Conservation (phyloP, 192 early-diverging fungal genomes). For the Chytriomyces hyalinus region DNA sequence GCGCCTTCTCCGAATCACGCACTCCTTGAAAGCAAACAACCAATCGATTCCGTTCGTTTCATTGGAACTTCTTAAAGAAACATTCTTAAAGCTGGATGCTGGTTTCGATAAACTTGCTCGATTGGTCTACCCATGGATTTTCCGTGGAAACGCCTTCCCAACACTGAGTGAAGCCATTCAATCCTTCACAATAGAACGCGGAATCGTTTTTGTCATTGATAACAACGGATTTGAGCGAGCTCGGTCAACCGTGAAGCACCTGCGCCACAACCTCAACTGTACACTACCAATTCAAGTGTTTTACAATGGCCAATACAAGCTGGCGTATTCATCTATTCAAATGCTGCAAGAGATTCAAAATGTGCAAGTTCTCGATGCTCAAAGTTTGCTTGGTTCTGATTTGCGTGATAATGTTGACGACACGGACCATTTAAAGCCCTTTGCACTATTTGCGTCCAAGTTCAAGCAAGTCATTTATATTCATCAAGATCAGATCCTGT, state of each 20-base stretch:
- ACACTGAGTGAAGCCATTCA: too few species aligned
- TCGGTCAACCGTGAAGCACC: not conserved
- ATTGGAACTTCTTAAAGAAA: not conserved
- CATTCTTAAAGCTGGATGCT: not conserved
- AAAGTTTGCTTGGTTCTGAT: not conserved
- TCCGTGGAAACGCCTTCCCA: not conserved
- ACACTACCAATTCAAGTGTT: conserved; percentile 9
- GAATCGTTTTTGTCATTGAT: not conserved
- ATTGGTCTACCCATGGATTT: conserved; percentile 1
- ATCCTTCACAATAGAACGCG: not conserved
- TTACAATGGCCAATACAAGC: not conserved
- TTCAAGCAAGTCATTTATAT: conserved; percentile 1
- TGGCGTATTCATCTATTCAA: not conserved
- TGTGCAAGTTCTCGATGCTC: not conserved
- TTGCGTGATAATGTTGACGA: not conserved
- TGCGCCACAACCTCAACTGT: conserved; percentile 7
- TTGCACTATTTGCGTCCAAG: not conserved
- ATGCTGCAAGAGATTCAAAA: not conserved
- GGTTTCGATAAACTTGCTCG: not conserved
- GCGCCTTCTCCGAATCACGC: not conserved
- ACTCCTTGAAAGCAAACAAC: not conserved
- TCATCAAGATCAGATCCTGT: not conserved
- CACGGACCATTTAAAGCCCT: not conserved
- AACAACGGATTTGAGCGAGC: not conserved
- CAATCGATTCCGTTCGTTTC: not conserved